Evolutionary conservation across 2,329 filamentous ascomycete species (phyloP).

Genomic region (Colletotrichum costaricense): DNA sequence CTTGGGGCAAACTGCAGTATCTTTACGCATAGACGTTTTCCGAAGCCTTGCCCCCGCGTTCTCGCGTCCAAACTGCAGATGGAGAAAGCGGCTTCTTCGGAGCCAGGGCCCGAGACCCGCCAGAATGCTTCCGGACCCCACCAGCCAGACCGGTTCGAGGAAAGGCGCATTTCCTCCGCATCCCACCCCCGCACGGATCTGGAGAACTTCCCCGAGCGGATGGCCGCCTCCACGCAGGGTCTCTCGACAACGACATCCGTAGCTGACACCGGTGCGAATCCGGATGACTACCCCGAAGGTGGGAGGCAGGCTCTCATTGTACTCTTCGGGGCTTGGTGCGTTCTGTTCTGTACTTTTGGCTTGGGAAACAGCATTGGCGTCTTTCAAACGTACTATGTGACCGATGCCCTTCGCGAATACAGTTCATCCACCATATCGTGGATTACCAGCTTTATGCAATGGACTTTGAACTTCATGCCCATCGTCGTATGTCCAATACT

Average conservation of each 20-base stretch:
- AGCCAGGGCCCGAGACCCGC: not conserved
- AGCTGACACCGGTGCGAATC: constrained; percentile 43
- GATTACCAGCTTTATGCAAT: constrained; percentile 66
- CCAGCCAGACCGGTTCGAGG: not conserved
- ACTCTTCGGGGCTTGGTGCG: constrained; percentile 59
- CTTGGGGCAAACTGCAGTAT: not conserved
- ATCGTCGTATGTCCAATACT: constrained; percentile 56
- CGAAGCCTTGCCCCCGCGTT: not conserved
- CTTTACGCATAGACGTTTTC: not conserved
- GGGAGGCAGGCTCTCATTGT: constrained; percentile 67
- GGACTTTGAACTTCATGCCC: constrained; percentile 59
- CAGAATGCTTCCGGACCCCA: not conserved
- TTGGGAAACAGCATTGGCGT: constrained; percentile 60
- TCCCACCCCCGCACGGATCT: not conserved
- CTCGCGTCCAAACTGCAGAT: not conserved
- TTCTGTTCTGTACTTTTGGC: constrained; percentile 57
- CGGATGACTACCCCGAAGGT: constrained; percentile 65
- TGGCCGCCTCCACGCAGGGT: not conserved
- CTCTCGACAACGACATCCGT: constrained; percentile 25
- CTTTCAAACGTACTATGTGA: constrained; percentile 70
- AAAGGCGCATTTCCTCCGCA: not conserved
- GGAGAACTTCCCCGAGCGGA: constrained; percentile 32
- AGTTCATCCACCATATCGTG: constrained; percentile 65
- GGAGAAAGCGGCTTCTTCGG: not conserved
- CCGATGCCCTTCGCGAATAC: constrained; percentile 57